Evolutionary conservation across 208 protist species (phyloP).

Genomic region (Trichomonas tenax): DNA sequence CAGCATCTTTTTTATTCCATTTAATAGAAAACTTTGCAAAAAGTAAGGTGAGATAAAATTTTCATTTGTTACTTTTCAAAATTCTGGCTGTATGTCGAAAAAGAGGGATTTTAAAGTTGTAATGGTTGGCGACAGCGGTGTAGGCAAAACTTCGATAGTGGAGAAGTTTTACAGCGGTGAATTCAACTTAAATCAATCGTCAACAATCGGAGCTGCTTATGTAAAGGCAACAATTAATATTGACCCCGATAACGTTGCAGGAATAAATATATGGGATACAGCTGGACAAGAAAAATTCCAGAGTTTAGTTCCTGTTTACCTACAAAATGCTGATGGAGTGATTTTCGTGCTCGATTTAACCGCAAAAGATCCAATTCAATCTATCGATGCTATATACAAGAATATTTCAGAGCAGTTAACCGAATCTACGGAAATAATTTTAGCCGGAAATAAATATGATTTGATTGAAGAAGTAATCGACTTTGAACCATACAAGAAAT

Average conservation of each 20-base stretch:
- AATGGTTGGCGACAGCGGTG: slow-evolving; percentile 24
- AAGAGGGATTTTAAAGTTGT: neutral
- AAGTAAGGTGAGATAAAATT: no score
- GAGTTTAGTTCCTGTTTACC: neutral
- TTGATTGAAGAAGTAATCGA: neutral
- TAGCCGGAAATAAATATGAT: neutral
- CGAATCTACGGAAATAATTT: neutral
- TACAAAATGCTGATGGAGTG: neutral
- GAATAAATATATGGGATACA: neutral
- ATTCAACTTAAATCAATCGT: neutral
- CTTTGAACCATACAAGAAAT: neutral
- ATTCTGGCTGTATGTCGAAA: no score
- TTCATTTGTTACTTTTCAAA: no score
- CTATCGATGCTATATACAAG: neutral
- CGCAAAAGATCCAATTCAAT: neutral
- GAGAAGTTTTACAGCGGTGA: neutral
- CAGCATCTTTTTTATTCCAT: no score
- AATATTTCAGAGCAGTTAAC: neutral
- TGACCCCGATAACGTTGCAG: neutral
- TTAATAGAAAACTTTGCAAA: no score
- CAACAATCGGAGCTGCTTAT: neutral
- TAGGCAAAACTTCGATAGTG: slow-evolving; percentile 33
- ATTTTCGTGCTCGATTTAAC: neutral
- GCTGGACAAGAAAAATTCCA: neutral
- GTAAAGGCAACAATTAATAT: neutral